Base-by-base conservation (phyloP, 148 eudicot genomes). In the Pouteria glomerata region DNA sequence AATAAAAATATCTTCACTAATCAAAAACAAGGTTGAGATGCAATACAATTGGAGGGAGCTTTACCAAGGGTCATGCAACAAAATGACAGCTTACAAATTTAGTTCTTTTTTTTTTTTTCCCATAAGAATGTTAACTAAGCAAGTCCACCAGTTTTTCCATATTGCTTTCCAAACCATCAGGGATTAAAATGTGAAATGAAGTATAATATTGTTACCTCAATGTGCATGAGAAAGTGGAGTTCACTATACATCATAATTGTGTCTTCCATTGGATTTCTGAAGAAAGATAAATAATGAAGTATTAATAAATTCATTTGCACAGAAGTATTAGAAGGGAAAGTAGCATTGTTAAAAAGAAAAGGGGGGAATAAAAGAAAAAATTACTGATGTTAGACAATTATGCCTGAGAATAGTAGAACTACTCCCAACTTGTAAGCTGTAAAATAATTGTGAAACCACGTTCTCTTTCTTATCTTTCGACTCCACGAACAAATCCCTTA, bases 301-400 rank as follows among this genome's bases (percentile, higher is more conserved):
- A 48, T n/a, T 14, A 63, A 63, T 63, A 37, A 3, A 50, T 52
- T 73, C 16, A 1, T 50, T n/a, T 42, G 66, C 45, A 30, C 57
- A 58, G 10, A 33, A 61, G 16, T 50, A 18, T 14, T 18, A 53
- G 12, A 19, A 59, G 27, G 48, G 26, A 26, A 56, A 52, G 29
- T 39, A 33, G 18, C 13, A 51, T 29, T 3, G 19, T 31, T 10
- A n/a, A 4, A 13, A 23, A 8, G 13, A 47, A 27, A 44, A 27
- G n/a, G 3, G 24, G 12, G 15, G 19, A 19, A 10, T 12, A 69
- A 34, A 24, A 21, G 37, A 18, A 13, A 57, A 16, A 31, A 39
- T 34, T 14, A 62, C 74, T 55, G 42, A 77, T 72, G 76, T 26
- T 42, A 24, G 30, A 77, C 19, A 55, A 59, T 45, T 62, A 66